Conservation (phyloP, 2,329 filamentous ascomycete species). For the Cercospora brassicicola region DNA sequence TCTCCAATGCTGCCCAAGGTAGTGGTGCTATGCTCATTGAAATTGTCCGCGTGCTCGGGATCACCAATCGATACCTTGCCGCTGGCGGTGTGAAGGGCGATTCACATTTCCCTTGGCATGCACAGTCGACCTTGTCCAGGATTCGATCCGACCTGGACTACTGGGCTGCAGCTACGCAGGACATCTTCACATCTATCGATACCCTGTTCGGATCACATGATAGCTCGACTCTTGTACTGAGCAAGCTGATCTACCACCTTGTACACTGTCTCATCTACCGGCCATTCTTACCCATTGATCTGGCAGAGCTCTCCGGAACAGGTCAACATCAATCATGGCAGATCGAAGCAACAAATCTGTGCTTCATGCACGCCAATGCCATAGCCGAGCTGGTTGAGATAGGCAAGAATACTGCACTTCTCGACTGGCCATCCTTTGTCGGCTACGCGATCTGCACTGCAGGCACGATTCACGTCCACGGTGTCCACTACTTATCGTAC, state of each 20-base stretch:
- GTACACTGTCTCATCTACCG: constrained; percentile 85
- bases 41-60: constrained; percentile 77
- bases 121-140: constrained; percentile 79
- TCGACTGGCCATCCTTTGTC: constrained; percentile 84
- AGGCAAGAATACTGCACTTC: constrained; percentile 68
- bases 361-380: constrained; percentile 82
- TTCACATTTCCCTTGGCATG: constrained; percentile 88
- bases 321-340: constrained; percentile 91
- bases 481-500: constrained; percentile 70
- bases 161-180: constrained; percentile 79
- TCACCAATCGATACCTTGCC: constrained; percentile 79
- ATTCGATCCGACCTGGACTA: constrained; percentile 81
- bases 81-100: constrained; percentile 85
- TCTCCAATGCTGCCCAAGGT: constrained; percentile 68
- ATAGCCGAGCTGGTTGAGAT: constrained; percentile 81
- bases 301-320: constrained; percentile 74
- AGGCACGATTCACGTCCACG: constrained; percentile 84
- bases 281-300: constrained; percentile 80
- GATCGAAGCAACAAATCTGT: constrained; percentile 85
- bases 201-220: constrained; percentile 74
- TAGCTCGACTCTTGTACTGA: constrained; percentile 74
- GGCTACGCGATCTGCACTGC: constrained; percentile 85
- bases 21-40: constrained; percentile 80
- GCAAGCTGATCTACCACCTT: constrained; percentile 83
- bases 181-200: constrained; percentile 74